phyloP scores from a whole-genome alignment of 306 rosid genomes.

The Castanospermum australe region DNA sequence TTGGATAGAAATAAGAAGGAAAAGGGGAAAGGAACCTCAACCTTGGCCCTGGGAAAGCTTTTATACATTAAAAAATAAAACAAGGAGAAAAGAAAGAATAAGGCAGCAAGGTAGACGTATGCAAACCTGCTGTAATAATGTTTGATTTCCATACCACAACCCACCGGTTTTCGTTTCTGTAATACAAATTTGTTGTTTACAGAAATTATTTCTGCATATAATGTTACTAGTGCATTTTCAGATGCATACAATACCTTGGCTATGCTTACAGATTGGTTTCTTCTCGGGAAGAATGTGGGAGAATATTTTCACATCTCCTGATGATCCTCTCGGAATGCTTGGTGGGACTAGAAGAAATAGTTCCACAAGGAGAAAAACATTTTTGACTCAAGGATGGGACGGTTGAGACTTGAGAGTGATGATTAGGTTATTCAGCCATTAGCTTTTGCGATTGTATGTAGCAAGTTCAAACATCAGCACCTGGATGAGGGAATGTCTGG shows the following conservation, averaged over 20 bases:
- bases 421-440: too few species aligned
- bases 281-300: constrained; percentile 88
- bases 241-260: neutral
- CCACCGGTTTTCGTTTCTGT: neutral
- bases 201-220: neutral
- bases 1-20: too few species aligned
- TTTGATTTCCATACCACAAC: neutral
- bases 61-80: too few species aligned
- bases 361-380: constrained; percentile 94
- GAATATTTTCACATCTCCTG: constrained; percentile 98
- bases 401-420: constrained; percentile 36
- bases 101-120: neutral
- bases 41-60: too few species aligned
- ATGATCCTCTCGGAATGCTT: constrained; percentile 91
- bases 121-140: neutral
- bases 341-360: constrained; percentile 98
- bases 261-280: constrained; percentile 72
- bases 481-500: neutral
- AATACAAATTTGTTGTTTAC: neutral
- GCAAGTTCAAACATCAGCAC: too few species aligned
- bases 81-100: too few species aligned
- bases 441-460: too few species aligned
- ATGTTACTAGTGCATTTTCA: neutral
- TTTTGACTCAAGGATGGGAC: constrained; percentile 93
- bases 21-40: too few species aligned